Base-by-base conservation (phyloP, 305 asterid species). In the Ilex paraguariensis region DNA sequence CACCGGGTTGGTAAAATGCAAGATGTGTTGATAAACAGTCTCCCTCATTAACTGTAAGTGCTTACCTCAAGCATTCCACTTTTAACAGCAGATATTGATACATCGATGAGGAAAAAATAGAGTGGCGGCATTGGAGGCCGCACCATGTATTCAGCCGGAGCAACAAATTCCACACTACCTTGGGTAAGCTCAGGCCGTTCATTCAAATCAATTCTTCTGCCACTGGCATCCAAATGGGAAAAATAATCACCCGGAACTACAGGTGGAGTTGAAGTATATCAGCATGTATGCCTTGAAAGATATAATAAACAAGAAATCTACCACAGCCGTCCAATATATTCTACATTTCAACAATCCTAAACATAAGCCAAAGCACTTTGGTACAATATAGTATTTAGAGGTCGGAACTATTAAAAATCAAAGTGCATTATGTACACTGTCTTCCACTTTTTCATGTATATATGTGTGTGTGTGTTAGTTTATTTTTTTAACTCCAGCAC, bases 31-130 rank as follows among this genome's bases (percentile, higher is more conserved):
- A 33, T 4, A 42, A 32, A 36, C 28, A 36, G 42, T 4, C 6
- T 4, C 42, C 42, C 7, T 36, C 42, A 42, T 31, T 17, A 54
- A n/a, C 50, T 56, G 54, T 30, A 75, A 76, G 60, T 40, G 50
- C 70, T 78, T 86, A 93, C 99, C 99, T 90, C 93, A 68, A 93
- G 93, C 99, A 93, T 82, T 69, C 99, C 99, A 57, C 97, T 93
- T 76, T 74, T 85, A 63, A 86, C 95, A 61, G 99, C 95, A 74
- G 91, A 86, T 70, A 88, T 68, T 53, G 99, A 93, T 60, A 90
- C 97, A 66, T 93, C 99, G n/a, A 93, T 93, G 79, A 93, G 96
- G 64, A 93, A 93, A 77, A 93, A 90, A 68, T 84, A 93, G 61
- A 78, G 66, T 44, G 99, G 99, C 5, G 97, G 99, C 97, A 93